These are phyloP conservation scores for Phytophthora parvispora DNA, from an alignment of 352 stramenopile species.

Conservation along the genomic window DNA sequence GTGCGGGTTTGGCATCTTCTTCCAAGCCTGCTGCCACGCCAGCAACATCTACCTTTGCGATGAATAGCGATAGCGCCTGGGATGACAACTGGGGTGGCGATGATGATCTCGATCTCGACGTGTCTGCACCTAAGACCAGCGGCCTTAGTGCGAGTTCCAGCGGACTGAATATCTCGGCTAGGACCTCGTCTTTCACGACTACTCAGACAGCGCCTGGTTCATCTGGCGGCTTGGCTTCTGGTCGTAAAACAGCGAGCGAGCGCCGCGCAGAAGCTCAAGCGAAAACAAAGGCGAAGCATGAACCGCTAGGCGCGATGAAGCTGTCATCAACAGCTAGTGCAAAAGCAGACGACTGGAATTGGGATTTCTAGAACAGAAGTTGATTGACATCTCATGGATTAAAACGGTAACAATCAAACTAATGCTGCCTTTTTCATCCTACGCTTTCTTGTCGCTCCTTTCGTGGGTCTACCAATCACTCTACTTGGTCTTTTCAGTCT, in stretches of 20 bases:
- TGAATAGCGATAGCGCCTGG: conserved; percentile 57
- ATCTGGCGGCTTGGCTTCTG: conserved; percentile 15
- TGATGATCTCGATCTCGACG: conserved; percentile 52
- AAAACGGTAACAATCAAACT: conserved; percentile 16
- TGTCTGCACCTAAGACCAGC: conserved; percentile 22
- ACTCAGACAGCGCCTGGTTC: conserved; percentile 13
- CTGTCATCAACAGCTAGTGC: conserved; percentile 40
- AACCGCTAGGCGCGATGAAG: conserved; percentile 70
- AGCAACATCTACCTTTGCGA: conserved; percentile 33
- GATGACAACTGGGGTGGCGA: conserved; percentile 79
- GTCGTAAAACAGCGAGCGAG: conserved; percentile 62
- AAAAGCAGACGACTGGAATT: conserved; percentile 85
- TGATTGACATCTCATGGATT: neutral
- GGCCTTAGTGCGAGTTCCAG: conserved; percentile 17
- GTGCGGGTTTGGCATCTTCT: neutral
- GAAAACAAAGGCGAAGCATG: conserved; percentile 71
- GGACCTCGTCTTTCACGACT: conserved; percentile 24
- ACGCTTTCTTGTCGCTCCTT: neutral
- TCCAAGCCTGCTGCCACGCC: conserved; percentile 13
- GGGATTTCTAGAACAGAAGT: conserved; percentile 68
- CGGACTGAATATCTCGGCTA: conserved; percentile 18
- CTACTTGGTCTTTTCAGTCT: conserved; percentile 49
- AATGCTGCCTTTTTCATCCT: conserved; percentile 38
- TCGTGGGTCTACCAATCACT: neutral
- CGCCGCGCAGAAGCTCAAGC: conserved; percentile 67